Base-by-base conservation (phyloP, 2,329 filamentous ascomycete species). In the Nigrospora sphaerica region DNA sequence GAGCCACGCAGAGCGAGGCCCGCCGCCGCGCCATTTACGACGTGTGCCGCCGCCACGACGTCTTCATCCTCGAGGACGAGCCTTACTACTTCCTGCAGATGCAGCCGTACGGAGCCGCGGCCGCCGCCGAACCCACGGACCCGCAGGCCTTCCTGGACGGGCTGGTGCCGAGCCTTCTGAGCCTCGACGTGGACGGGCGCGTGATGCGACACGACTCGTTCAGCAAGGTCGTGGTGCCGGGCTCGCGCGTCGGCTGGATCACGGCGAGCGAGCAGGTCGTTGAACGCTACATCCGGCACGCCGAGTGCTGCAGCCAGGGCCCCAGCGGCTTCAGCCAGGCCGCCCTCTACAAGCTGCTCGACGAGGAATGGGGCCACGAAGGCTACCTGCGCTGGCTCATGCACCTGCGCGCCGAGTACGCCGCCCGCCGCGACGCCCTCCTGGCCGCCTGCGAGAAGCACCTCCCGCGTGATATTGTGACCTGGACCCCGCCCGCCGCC, bases 61-160 rank as follows among this genome's bases (percentile, higher is more conserved):
- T 95, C 36, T 86, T 80, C 69, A 91, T 96, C 60, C 71, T 95
- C 55, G 91, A 96, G 69, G 91, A 95, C 62, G 91, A 95, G 63
- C 91, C 91, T 2, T 95, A 95, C 70, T 95, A 95, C 68, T 95
- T 92, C 70, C 74, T 95, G 33, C 91, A 95, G 66, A 88, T 90
- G 85, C 81, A 87, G 56, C 81, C 85, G 0, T 92, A 90, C 66
- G 67, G 73, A 32, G 64, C 72, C 14, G 64, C 75, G 0, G 66
- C 72, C 2, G 67, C 72, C 4, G 76, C 80, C 7, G 72, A 78
- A 0, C 83, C 85, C 7, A 66, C 72, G 33, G 79, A 69, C 12
- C 78, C 88, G 46, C 78, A 84, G 4, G 83, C 85, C 12, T 96
- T 96, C 64, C 70, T 97, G 48, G 71, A 76, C 12, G 72, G 78